Evolutionary conservation across 768 basidiomycete genomes (phyloP), one percentile per base, ranked within the genome.

Genomic region (Phylloporus arenicola): DNA sequence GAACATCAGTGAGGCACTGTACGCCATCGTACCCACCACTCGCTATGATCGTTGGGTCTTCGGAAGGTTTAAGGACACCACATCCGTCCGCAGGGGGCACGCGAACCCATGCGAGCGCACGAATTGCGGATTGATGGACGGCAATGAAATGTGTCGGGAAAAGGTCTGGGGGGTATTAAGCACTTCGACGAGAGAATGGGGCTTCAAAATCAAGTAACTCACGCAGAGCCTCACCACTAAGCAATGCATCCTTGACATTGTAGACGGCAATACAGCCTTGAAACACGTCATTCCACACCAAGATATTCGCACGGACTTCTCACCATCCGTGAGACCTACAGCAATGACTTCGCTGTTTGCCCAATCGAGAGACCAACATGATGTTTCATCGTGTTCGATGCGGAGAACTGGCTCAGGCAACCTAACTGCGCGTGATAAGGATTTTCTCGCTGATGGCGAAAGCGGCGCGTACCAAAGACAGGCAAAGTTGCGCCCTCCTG

Each of bases 301-400:
- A 25, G 6, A 4, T 16, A 1, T 11, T 12, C 34, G 11, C n/a
- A 12, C 11, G 9, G 2, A 7, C 8, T 17, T 31, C 46, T 45
- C 47, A 92, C 95, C 94, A 56, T 90, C 88, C 3, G 88, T 84
- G 24, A 84, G 84, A 0, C 93, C 94, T 12, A 87, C 80, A 0
- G 90, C 92, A 7, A 99, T 66, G 11, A 83, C 59, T 50, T 87
- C 84, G 54, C 90, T 89, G 55, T 90, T 92, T 0, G 83, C 88
- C 93, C 93, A 97, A 57, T 96, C 92, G 47, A 96, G 74, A 14
- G 81, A 77, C 78, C 81, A 86, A 61, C 84, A 86, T n/a, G 75
- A 72, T 0, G 88, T 78, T 38, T 91, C 88, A 47, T 85, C 83
- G 2, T 91, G 68, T 57, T 88, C 81, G 2, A 97, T 79, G 10